Evolutionary conservation across 805 yeast species (phyloP), one percentile per base, ranked within the genome.

Genomic region (Starmera quercuum): DNA sequence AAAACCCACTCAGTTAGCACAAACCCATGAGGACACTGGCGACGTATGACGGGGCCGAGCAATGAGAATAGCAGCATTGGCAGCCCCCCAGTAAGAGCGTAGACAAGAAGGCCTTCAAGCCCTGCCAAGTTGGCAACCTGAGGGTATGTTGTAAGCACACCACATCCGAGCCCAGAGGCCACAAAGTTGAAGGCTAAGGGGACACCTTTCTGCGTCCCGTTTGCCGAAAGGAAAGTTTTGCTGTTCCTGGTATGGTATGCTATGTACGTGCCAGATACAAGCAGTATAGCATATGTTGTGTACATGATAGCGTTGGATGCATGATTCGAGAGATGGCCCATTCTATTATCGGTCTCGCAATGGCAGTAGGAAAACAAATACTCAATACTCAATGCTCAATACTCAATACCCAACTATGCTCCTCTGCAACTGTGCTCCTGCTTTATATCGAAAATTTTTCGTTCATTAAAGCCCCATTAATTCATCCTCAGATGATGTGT

Each of bases 1-100:
- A 84, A 73, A n/a, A 85, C 90, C 97, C 97, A 88, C 54, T 88
- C 95, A 5, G 95, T 86, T 45, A 88, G 62, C 19, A 88, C 87
- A 54, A 88, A 88, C 3, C 96, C 97, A 7, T 83, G 75, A 0
- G 97, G 97, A 46, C 95, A 83, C 45, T 72, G 71, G 38, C 64
- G 71, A 43, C 95, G 67, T 38, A 88, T 78, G 8, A 76, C 53
- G 1, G 97, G 96, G 1, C 96, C 96, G 38, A 83, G 59, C 34
- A 72, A 70, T 1, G 92, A 84, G 64, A 88, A 88, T n/a, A 84
- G 58, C 39, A 83, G 66, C 59, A 88, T 79, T 4, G 97, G 97
- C 31, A 88, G 56, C 2, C 95, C 80, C 24, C 95, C 92, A 13
- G 81, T 61, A 10, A 85, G 44, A 2, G 87, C 75, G 52, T 88